Evolutionary conservation across 2,329 filamentous ascomycete genomes (phyloP).

Genomic region (Beauveria rudraprayagi): DNA sequence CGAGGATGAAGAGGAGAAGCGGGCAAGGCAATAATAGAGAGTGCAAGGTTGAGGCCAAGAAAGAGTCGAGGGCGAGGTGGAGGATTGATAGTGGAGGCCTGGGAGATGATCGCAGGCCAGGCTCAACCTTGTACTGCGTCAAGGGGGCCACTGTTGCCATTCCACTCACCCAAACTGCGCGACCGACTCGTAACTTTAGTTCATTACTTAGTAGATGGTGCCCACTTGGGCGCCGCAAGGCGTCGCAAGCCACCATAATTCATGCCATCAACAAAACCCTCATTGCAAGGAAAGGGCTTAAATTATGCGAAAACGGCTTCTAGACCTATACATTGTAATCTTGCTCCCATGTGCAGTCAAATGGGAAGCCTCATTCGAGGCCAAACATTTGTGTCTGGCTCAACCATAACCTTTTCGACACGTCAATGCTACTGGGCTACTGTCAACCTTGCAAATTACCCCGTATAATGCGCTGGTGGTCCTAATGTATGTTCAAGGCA

Average conservation of each 20-base stretch:
- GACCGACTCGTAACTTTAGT: neutral
- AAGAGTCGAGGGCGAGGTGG: slow-evolving; percentile 5
- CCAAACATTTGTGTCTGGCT: neutral
- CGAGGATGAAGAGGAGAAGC: neutral
- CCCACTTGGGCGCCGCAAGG: neutral
- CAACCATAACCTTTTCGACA: neutral
- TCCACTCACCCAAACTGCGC: slow-evolving; percentile 1
- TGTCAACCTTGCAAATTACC: neutral
- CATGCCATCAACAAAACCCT: neutral
- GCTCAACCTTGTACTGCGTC: neutral
- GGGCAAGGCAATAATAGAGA: neutral
- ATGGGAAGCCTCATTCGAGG: no score
- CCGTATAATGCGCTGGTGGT: no score
- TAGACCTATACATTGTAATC: neutral
- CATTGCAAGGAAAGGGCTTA: neutral
- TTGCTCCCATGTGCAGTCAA: no score
- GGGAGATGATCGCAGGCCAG: slow-evolving; percentile 4
- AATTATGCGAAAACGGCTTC: neutral
- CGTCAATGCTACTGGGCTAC: neutral
- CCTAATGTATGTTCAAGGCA: no score
- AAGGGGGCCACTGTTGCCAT: neutral
- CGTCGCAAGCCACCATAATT: neutral
- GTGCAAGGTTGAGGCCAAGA: slow-evolving; percentile 6
- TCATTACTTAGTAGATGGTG: neutral
- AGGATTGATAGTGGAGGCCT: slow-evolving; percentile 4